Percentiles rank a stretch among this genome's conserved stretches.
Evolutionary conservation across 225 moss, liverwort and hornwort species (phyloP).

Genomic region (Lunularia cruciata): DNA sequence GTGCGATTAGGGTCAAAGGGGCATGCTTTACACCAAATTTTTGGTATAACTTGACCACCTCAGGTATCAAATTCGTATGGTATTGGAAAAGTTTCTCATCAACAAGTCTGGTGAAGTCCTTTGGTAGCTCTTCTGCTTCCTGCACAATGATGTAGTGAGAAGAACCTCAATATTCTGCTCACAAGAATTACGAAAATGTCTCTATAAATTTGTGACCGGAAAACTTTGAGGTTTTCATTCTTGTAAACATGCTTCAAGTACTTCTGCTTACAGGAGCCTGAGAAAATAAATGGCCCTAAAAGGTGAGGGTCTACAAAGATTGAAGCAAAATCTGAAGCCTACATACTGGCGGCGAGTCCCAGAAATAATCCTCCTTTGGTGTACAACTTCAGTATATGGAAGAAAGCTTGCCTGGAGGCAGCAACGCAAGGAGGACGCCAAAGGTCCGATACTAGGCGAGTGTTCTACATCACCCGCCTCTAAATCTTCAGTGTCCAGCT

Average conservation of each 20-base stretch:
- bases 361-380: too few species aligned
- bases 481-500: constrained; percentile 51
- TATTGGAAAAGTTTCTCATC: constrained; percentile 81
- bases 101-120: constrained; percentile 69
- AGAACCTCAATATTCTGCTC: too few species aligned
- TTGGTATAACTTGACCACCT: constrained; percentile 59
- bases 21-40: constrained; percentile 65
- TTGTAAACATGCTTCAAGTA: too few species aligned
- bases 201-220: too few species aligned
- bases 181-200: too few species aligned
- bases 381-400: not conserved
- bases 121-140: constrained; percentile 85
- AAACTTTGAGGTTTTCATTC: too few species aligned
- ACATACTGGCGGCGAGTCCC: too few species aligned
- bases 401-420: constrained; percentile 59
- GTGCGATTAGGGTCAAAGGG: constrained; percentile 71
- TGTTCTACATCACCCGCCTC: constrained; percentile 58
- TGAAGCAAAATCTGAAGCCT: too few species aligned
- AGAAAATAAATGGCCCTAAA: too few species aligned
- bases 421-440: constrained; percentile 59
- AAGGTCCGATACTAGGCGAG: constrained; percentile 61
- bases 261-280: too few species aligned
- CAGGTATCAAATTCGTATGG: constrained; percentile 69
- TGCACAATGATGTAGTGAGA: constrained; percentile 25
- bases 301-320: too few species aligned